phyloP scores from a whole-genome alignment of 2,329 filamentous ascomycete species.

The Taxawa tesnikishii region DNA sequence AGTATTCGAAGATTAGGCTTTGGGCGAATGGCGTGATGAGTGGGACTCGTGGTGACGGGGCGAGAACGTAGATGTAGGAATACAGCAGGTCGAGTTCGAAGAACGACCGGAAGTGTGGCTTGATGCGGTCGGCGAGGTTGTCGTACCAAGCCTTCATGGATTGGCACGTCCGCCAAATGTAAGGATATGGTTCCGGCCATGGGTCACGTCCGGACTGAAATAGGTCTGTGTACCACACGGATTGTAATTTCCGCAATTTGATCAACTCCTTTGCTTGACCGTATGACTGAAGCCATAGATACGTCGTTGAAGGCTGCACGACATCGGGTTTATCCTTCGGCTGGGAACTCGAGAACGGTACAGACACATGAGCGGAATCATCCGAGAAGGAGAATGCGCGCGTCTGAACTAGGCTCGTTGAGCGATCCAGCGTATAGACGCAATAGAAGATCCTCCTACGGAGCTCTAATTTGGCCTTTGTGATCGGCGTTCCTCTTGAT shows the following conservation, averaged over 20 bases:
- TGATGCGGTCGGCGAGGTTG: slow-evolving; percentile 54
- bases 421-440: slow-evolving; percentile 79
- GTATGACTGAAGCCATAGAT: slow-evolving; percentile 41
- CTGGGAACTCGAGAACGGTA: slow-evolving; percentile 43
- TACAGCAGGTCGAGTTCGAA: slow-evolving; percentile 86
- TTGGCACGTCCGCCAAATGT: slow-evolving; percentile 64
- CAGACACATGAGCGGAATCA: slow-evolving; percentile 69
- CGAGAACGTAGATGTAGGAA: slow-evolving; percentile 80
- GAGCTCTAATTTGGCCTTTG: slow-evolving; percentile 60
- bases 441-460: slow-evolving; percentile 81
- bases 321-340: slow-evolving; percentile 35
- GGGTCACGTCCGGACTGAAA: slow-evolving; percentile 64
- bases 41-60: slow-evolving; percentile 63
- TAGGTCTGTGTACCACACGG: slow-evolving; percentile 77
- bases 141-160: slow-evolving; percentile 74
- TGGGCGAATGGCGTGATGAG: slow-evolving; percentile 65
- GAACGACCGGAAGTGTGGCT: slow-evolving; percentile 55
- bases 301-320: no score
- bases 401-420: slow-evolving; percentile 78
- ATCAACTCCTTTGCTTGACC: slow-evolving; percentile 69
- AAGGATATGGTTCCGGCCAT: slow-evolving; percentile 56
- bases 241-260: slow-evolving; percentile 73
- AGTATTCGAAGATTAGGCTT: slow-evolving; percentile 73
- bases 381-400: slow-evolving; percentile 90
- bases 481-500: slow-evolving; percentile 53